These are phyloP conservation scores for sorghum (Sorghum bicolor) DNA, from an alignment of 176 grass and related monocot genomes.

Conservation along the genomic window DNA sequence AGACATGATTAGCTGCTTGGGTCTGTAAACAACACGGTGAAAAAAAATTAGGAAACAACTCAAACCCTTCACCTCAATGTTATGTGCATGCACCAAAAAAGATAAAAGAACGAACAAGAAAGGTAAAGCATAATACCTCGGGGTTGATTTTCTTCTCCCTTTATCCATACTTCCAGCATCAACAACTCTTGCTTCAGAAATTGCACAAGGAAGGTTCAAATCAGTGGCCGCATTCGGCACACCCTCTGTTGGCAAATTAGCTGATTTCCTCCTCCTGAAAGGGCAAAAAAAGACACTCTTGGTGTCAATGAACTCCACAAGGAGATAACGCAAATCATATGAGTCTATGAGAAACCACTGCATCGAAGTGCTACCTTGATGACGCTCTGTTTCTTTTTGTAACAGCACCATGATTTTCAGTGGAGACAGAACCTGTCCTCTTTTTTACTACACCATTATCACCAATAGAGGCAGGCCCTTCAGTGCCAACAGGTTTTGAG, in stretches of 20 bases:
- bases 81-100: neutral
- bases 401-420: neutral
- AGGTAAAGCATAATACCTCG: constrained; percentile 22
- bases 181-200: constrained; percentile 29
- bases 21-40: neutral
- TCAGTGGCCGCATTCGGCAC: neutral
- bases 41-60: neutral
- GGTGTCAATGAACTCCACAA: neutral
- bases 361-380: constrained; percentile 33
- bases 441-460: neutral
- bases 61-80: neutral
- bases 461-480: neutral
- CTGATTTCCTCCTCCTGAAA: constrained; percentile 26
- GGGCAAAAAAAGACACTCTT: neutral
- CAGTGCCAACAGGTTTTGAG: neutral
- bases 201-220: neutral
- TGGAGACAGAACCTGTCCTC: constrained; percentile 22
- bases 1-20: constrained; percentile 21
- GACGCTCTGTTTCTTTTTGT: constrained; percentile 28
- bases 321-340: neutral
- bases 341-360: neutral
- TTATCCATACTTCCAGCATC: constrained; percentile 21
- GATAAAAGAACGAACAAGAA: neutral
- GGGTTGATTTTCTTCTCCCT: constrained; percentile 25
- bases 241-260: constrained; percentile 23